A percentile compares a stretch with the other conserved stretches of the same genome.
Conservation (phyloP, 2,329 filamentous ascomycete genomes). For the Escovopsis sp. region DNA sequence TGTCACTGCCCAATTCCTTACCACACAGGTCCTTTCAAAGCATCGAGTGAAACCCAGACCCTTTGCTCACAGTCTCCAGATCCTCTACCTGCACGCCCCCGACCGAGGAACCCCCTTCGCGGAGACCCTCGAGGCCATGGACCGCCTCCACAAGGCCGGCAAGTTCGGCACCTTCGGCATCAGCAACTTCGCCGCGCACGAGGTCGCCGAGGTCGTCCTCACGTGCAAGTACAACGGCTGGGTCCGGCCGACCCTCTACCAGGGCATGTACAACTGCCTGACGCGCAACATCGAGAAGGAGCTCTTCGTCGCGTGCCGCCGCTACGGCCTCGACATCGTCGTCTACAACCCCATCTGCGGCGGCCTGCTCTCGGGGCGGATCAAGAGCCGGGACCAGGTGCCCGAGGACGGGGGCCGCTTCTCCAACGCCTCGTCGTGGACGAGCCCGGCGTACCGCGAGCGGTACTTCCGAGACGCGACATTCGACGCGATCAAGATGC, state of each 20-base stretch:
- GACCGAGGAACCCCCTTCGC: slow-evolving; percentile 57
- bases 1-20: too few species aligned
- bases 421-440: slow-evolving; percentile 36
- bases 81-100: slow-evolving; percentile 24
- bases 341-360: slow-evolving; percentile 6
- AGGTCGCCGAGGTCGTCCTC: slow-evolving; percentile 73
- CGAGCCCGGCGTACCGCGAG: slow-evolving; percentile 43
- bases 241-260: slow-evolving; percentile 73
- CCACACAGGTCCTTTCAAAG: too few species aligned
- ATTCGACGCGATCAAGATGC: slow-evolving; percentile 46
- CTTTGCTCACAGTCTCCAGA: slow-evolving; percentile 10
- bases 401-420: slow-evolving; percentile 58
- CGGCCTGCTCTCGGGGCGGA: slow-evolving; percentile 57
- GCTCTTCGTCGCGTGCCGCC: slow-evolving; percentile 49
- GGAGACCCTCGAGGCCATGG: slow-evolving; percentile 61
- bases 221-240: slow-evolving; percentile 65
- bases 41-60: too few species aligned
- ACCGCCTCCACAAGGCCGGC: slow-evolving; percentile 71
- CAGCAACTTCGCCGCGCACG: slow-evolving; percentile 73
- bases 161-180: slow-evolving; percentile 72
- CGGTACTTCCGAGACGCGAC: slow-evolving; percentile 57
- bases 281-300: slow-evolving; percentile 62
- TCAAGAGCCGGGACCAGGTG: slow-evolving; percentile 47
- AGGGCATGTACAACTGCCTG: slow-evolving; percentile 78
- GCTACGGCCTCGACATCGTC: slow-evolving; percentile 6